Conservation (phyloP, 2,329 filamentous ascomycete species). For the Lithohypha guttulata region DNA sequence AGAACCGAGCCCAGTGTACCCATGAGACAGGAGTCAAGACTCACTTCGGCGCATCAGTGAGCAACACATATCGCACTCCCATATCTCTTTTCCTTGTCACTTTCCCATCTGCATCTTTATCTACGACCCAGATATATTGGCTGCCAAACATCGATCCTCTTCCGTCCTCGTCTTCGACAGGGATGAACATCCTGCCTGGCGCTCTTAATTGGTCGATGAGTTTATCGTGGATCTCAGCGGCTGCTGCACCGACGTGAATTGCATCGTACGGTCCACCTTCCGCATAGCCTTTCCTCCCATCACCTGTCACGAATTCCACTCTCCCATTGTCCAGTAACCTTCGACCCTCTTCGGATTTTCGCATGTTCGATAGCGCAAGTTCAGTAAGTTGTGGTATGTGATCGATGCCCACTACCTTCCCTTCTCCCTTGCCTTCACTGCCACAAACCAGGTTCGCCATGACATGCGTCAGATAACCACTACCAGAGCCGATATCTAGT, state of each 20-base stretch:
- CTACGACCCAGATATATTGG: conserved; percentile 54
- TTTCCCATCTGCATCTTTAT: conserved; percentile 50
- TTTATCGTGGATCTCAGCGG: conserved; percentile 57
- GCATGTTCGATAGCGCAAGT: conserved; percentile 55
- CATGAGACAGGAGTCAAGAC: no score
- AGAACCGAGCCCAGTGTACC: no score
- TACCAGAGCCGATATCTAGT: conserved; percentile 65
- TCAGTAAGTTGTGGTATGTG: conserved; percentile 57
- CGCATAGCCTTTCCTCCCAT: conserved; percentile 58
- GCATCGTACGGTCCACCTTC: conserved; percentile 64
- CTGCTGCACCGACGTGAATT: conserved; percentile 89
- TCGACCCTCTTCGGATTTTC: conserved; percentile 48
- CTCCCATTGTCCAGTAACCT: conserved; percentile 51
- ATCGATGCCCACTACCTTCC: conserved; percentile 59
- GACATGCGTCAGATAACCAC: conserved; percentile 78
- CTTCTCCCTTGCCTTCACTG: conserved; percentile 30
- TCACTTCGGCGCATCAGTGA: conserved; percentile 47
- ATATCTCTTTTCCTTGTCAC: conserved; percentile 47
- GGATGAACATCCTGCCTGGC: conserved; percentile 65
- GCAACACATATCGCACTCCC: conserved; percentile 53
- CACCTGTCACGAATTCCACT: conserved; percentile 63
- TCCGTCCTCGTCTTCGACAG: conserved; percentile 42
- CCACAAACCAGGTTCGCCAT: conserved; percentile 60
- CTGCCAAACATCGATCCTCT: conserved; percentile 25
- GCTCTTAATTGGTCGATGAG: conserved; percentile 66